Evolutionary conservation across 1,284 basidiomycete genomes (phyloP).

Genomic region (Phylloboletellus chloephorus): DNA sequence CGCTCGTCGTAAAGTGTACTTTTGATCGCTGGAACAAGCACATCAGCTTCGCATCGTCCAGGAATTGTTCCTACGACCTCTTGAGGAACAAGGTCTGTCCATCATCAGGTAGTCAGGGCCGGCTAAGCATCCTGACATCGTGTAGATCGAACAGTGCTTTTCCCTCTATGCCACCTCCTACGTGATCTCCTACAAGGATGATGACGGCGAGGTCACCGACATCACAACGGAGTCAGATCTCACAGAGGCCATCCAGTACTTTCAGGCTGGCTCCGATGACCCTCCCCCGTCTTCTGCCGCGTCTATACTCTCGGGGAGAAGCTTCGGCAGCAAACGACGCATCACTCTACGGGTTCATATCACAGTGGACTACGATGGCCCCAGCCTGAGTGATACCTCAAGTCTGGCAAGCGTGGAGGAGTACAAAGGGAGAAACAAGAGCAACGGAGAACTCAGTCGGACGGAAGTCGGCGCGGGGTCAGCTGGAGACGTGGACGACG

Average conservation of each 20-base stretch:
- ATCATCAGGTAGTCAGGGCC: neutral
- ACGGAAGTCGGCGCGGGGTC: constrained; percentile 40
- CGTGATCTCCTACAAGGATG: constrained; percentile 77
- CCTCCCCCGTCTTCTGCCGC: constrained; percentile 60
- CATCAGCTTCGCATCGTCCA: constrained; percentile 71
- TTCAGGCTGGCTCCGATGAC: constrained; percentile 67
- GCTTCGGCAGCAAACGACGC: constrained; percentile 61
- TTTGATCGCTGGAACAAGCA: constrained; percentile 70
- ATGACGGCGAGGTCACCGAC: constrained; percentile 71
- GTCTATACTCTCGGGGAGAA: constrained; percentile 69
- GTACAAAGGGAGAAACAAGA: constrained; percentile 55
- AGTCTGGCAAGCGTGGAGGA: constrained; percentile 75
- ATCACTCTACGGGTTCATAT: constrained; percentile 75
- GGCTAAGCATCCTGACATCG: constrained; percentile 1
- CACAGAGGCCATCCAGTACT: constrained; percentile 82
- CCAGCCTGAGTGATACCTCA: constrained; percentile 82
- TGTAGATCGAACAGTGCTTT: constrained; percentile 78
- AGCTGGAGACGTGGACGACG: constrained; percentile 53
- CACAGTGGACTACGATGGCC: constrained; percentile 82
- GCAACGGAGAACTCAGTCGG: constrained; percentile 54
- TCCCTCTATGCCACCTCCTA: constrained; percentile 66
- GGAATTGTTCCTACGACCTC: constrained; percentile 69
- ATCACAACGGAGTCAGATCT: constrained; percentile 72
- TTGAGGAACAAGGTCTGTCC: constrained; percentile 58
- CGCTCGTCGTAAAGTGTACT: constrained; percentile 72